Base-by-base conservation (phyloP, 202 grass and related monocot genomes). In the Tripidium arundinaceum region DNA sequence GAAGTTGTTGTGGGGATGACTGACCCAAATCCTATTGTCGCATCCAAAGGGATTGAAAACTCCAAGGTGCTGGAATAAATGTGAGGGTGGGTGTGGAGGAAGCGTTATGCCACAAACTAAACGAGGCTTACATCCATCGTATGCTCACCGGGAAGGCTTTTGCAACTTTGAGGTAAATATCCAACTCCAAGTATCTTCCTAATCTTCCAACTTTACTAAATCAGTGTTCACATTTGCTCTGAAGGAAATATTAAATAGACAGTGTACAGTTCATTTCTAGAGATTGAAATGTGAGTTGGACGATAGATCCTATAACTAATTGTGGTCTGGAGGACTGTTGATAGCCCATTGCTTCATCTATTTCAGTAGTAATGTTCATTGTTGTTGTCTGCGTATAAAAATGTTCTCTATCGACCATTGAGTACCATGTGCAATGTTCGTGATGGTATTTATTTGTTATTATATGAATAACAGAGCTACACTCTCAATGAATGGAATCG, bases 1-100 rank as follows among this genome's bases (percentile, higher is more conserved):
- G 77, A 89, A 76, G 86, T 99, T 82, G 84, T 99, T 40, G 77
- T 99, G 75, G 92, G 96, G 21, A 95, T 95, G 96, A 87, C 87
- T 0, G 96, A 99, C 60, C 96, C 96, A 65, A 99, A 99, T 80
- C 92, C 96, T 33, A 95, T 99, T 36, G 96, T 98, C 12, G 84
- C 85, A 28, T 99, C 90, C 2, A 95, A 95, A 86, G n/a, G 96
- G 81, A 87, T 99, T 63, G 90, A 79, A 95, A 70, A 50, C 88
- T 99, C 27, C 83, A 59, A 83, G 42, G 62, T 37, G 89, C 90
- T 4, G 90, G 96, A 4, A 99, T 99, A 76, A 76, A 84, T 69
- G 88, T 93, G 64, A 83, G 68, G 60, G 65, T 87, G 9, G 91
- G 90, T 1, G 75, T 91, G 31, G 93, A 93, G 69, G 93, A 97